A percentile compares a stretch with the other conserved stretches of the same genome.
Conservation (phyloP, 345 rosid genomes). For the Acer negundo region DNA sequence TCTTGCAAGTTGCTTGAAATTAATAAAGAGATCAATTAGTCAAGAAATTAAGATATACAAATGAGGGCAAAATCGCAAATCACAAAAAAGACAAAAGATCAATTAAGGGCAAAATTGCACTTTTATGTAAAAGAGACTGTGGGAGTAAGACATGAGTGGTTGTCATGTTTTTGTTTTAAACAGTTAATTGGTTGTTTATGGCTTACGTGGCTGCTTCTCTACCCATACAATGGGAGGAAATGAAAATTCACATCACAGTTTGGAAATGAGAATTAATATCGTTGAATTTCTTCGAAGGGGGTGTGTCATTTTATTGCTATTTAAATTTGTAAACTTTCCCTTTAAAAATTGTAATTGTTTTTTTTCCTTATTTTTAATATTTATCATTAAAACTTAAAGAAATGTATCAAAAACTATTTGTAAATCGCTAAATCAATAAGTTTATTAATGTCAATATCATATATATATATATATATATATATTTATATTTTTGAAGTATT, state of each 20-base stretch:
- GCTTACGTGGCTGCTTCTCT: not conserved
- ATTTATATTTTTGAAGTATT: too few species aligned
- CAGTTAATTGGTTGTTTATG: not conserved
- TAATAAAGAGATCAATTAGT: not conserved
- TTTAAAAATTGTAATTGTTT: too few species aligned
- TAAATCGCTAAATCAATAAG: too few species aligned
- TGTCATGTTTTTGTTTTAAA: not conserved
- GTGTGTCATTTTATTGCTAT: too few species aligned
- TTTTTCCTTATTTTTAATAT: too few species aligned
- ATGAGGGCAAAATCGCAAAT: not conserved
- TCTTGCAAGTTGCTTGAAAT: not conserved
- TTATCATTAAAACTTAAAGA: too few species aligned
- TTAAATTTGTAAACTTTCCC: too few species aligned
- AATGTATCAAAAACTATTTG: too few species aligned
- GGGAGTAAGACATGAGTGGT: not conserved
- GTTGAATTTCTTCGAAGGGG: too few species aligned
- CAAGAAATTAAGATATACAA: not conserved
- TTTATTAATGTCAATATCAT: too few species aligned
- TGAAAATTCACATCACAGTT: not conserved
- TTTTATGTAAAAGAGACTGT: not conserved
- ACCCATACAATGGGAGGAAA: not conserved
- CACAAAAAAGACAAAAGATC: not conserved
- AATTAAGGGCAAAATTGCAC: not conserved
- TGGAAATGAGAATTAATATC: too few species aligned
- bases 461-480: too few species aligned